Base-by-base conservation (phyloP, 2,329 filamentous ascomycete species). In the Arthrinium phaeospermum region DNA sequence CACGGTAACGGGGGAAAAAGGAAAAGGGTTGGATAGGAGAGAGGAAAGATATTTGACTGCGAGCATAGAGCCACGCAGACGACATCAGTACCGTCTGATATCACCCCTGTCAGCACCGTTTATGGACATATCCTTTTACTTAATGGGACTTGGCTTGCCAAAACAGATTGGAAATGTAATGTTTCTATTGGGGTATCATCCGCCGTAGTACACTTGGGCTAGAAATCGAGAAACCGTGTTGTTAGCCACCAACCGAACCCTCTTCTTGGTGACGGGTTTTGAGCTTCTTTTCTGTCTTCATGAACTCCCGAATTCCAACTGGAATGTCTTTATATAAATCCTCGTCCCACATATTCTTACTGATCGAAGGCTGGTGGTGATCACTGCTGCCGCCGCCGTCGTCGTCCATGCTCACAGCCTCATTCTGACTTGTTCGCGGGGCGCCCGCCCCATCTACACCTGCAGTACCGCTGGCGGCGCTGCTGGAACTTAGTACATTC, bases 261-360 rank as follows among this genome's bases (percentile, higher is more conserved):
- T 64, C 57, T 13, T 64, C 57, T 22, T n/a, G 19, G 57, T 64
- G 57, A 24, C 90, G 92, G 81, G 93, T 87, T 82, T 94, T 96
- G 73, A 99, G 82, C 81, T 87, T 92, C 88, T 98, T 98, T 85
- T 99, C 96, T 73, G 92, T 95, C 85, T 93, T 94, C 96, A 99
- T 98, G 79, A 99, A 99, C 82, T 98, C 96, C 74, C 94, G 87
- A 75, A 99, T 98, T 0, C 96, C 96, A 13, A 98, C 93, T 0
- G 96, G 96, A 70, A 99, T 91, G 76, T 90, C 90, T 69, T 90
- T 89, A 78, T 97, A 97, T 47, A 97, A 80, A 69, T 94, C 91
- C 2, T 91, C 91, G 71, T 90, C 86, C 86, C 86, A 89, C 68
- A 87, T 80, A 73, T 91, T 87, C 75, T 86, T 88, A 2, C 83